Conservation (phyloP, 169 alveolate species). For the Eimeria maxima region DNA sequence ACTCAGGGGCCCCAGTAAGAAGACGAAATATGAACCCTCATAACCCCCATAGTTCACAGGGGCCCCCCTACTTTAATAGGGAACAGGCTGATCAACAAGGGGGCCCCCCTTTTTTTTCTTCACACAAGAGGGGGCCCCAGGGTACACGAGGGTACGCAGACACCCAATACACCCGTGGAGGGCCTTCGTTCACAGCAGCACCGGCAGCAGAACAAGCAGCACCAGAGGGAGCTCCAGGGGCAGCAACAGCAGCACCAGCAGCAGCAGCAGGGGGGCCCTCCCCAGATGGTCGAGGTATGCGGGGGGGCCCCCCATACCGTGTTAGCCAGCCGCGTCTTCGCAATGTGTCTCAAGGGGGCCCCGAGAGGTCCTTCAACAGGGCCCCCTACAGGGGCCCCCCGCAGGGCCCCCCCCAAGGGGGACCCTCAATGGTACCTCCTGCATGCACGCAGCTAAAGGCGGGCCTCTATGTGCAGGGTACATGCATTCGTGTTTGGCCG, state of each 20-base stretch:
- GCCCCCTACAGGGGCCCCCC: background rate
- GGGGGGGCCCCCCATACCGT: background rate
- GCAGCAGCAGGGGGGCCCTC: background rate
- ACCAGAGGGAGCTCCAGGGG: background rate
- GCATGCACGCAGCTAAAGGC: background rate
- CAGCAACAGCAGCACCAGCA: conserved; percentile 5
- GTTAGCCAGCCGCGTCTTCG: too few species aligned
- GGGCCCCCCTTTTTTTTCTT: background rate
- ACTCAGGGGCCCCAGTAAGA: background rate
- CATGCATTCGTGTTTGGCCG: conserved; percentile 34
- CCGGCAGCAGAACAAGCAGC: conserved; percentile 2
- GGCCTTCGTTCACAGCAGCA: background rate
- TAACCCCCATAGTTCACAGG: too few species aligned
- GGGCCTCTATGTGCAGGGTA: conserved; percentile 9
- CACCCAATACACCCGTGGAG: background rate
- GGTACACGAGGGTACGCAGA: background rate
- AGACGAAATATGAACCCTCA: too few species aligned
- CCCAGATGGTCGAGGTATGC: background rate
- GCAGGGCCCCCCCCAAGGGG: background rate
- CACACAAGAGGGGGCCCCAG: background rate
- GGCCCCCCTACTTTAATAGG: too few species aligned
- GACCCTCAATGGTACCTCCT: background rate
- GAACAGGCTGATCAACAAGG: too few species aligned
- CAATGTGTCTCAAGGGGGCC: too few species aligned
- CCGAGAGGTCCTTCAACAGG: too few species aligned